Percentiles rank a stretch among this genome's conserved stretches.
phyloP scores from a whole-genome alignment of 768 basidiomycete species.

The Leccinum longicurvipes region DNA sequence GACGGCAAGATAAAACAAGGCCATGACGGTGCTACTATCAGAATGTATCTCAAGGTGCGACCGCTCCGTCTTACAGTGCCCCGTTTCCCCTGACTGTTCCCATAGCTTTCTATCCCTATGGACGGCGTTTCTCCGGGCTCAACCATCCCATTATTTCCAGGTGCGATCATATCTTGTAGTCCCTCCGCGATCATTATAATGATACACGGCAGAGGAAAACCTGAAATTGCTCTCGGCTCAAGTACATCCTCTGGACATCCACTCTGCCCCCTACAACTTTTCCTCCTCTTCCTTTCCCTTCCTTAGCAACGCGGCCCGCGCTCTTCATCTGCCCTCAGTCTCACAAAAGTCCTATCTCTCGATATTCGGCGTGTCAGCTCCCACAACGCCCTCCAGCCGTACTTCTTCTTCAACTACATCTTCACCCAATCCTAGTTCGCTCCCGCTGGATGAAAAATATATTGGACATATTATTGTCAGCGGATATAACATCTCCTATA shows the following conservation, averaged over 20 bases:
- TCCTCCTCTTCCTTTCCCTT: slow-evolving; percentile 60
- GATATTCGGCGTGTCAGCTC: slow-evolving; percentile 45
- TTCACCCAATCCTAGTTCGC: slow-evolving; percentile 21
- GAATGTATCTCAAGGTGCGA: slow-evolving; percentile 73
- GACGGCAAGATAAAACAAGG: slow-evolving; percentile 70
- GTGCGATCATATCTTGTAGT: slow-evolving; percentile 33
- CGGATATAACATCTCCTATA: slow-evolving; percentile 72
- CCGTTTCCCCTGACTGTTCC: slow-evolving; percentile 1
- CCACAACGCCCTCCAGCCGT: slow-evolving; percentile 31
- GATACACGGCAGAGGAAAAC: slow-evolving; percentile 59
- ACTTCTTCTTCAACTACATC: slow-evolving; percentile 37
- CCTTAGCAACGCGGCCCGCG: slow-evolving; percentile 64
- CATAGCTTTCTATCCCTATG: slow-evolving; percentile 62
- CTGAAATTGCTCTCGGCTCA: slow-evolving; percentile 70
- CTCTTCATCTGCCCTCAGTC: slow-evolving; percentile 61
- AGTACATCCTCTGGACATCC: slow-evolving; percentile 71
- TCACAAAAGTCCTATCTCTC: slow-evolving; percentile 58
- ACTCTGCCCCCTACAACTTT: slow-evolving; percentile 73
- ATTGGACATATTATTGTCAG: slow-evolving; percentile 75
- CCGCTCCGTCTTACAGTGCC: background rate
- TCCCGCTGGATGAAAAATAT: slow-evolving; percentile 62
- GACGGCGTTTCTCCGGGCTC: slow-evolving; percentile 65
- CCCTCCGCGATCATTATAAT: background rate
- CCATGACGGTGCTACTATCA: slow-evolving; percentile 62
- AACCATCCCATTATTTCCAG: slow-evolving; percentile 70